Conservation (phyloP, 2,329 filamentous ascomycete species). For the Teratosphaeria viscida region DNA sequence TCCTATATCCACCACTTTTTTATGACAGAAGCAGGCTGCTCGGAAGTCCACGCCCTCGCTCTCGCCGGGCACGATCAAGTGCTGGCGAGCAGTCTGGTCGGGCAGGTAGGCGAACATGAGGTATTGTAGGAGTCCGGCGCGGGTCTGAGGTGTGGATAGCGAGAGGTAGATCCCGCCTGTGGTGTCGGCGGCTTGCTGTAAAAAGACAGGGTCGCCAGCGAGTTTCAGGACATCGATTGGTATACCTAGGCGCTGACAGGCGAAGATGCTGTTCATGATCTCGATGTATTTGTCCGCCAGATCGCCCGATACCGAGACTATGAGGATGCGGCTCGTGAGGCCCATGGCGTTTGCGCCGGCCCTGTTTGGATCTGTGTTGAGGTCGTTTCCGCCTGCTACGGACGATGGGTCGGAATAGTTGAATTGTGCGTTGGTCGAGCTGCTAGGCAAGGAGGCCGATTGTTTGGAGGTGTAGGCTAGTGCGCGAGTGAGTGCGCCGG, state of each 20-base stretch:
- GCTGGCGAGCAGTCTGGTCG: slow-evolving; percentile 51
- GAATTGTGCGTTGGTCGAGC: slow-evolving; percentile 46
- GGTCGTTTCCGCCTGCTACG: slow-evolving; percentile 42
- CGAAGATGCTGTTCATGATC: slow-evolving; percentile 97
- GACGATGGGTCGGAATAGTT: slow-evolving; percentile 44
- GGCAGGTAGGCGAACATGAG: slow-evolving; percentile 91
- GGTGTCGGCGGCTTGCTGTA: slow-evolving; percentile 79
- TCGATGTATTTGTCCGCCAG: slow-evolving; percentile 87
- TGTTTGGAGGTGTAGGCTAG: slow-evolving; percentile 85
- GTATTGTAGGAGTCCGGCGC: slow-evolving; percentile 67
- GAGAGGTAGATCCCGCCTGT: slow-evolving; percentile 60
- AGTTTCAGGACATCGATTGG: slow-evolving; percentile 88
- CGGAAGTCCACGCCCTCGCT: slow-evolving; percentile 87
- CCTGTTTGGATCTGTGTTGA: slow-evolving; percentile 29
- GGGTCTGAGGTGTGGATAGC: slow-evolving; percentile 27
- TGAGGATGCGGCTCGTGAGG: slow-evolving; percentile 72
- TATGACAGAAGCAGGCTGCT: slow-evolving; percentile 96
- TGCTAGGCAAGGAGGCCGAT: slow-evolving; percentile 33
- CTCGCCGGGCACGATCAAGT: slow-evolving; percentile 62
- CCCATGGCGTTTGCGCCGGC: slow-evolving; percentile 29
- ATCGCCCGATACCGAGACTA: slow-evolving; percentile 81
- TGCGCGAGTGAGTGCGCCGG: slow-evolving; percentile 81
- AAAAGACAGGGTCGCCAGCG: slow-evolving; percentile 74
- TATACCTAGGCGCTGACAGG: slow-evolving; percentile 76
- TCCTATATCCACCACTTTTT: slow-evolving; percentile 78